A percentile compares a stretch with the other conserved stretches of the same genome.
phyloP scores from a whole-genome alignment of 805 yeast genomes.

The Ogataea haglerorum region DNA sequence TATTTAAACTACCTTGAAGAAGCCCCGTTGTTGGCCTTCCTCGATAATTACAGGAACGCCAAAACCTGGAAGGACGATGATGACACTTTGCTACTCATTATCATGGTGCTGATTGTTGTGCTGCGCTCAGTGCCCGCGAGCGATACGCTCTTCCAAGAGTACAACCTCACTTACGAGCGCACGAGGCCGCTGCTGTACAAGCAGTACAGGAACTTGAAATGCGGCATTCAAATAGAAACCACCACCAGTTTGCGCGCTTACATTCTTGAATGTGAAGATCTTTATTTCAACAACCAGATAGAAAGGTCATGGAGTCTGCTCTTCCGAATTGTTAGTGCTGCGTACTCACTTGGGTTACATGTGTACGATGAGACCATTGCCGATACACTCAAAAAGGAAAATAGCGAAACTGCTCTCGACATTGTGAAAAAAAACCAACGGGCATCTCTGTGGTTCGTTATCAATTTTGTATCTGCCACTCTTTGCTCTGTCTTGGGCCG shows the following conservation, averaged over 20 bases:
- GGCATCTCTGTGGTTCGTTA: conserved; percentile 48
- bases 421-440: conserved; percentile 35
- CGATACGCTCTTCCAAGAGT: conserved; percentile 24
- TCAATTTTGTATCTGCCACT: conserved; percentile 46
- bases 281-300: conserved; percentile 45
- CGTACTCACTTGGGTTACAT: conserved; percentile 51
- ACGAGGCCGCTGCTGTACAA: conserved; percentile 33
- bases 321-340: conserved; percentile 47
- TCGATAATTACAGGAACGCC: conserved; percentile 34
- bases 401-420: conserved; percentile 30
- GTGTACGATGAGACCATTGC: conserved; percentile 37
- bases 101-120: conserved; percentile 43
- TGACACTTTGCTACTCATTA: conserved; percentile 40
- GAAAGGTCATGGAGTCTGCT: conserved; percentile 52
- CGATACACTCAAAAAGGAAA: conserved; percentile 28
- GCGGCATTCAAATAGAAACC: conserved; percentile 45
- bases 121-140: conserved; percentile 32
- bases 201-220: conserved; percentile 43
- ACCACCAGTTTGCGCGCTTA: conserved; percentile 47
- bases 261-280: conserved; percentile 49
- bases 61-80: conserved; percentile 47
- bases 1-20: conserved; percentile 40
- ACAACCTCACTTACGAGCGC: conserved; percentile 23
- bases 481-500: conserved; percentile 50
- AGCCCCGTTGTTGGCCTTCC: conserved; percentile 34